Percentiles rank a stretch among this genome's conserved stretches.
Evolutionary conservation across 2,329 filamentous ascomycete species (phyloP).

Genomic region (Aspergillus caelatus): DNA sequence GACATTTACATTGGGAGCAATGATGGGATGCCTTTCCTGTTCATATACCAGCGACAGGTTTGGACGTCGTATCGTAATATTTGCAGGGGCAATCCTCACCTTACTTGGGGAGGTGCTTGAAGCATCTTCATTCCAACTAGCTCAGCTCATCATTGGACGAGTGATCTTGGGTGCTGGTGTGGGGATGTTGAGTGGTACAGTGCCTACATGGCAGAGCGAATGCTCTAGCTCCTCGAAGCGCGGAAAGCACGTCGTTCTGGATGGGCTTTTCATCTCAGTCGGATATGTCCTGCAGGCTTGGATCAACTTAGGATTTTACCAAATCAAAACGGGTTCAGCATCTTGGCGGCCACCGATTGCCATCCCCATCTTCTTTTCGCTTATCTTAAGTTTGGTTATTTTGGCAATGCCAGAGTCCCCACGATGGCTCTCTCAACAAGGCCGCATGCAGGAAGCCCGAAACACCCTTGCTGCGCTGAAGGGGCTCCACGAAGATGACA

Average conservation of each 20-base stretch:
- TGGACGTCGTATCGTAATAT: constrained; percentile 49
- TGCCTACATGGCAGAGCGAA: constrained; percentile 47
- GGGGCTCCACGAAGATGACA: too few relatives aligned
- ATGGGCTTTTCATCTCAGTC: constrained; percentile 45
- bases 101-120: constrained; percentile 51
- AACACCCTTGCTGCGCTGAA: too few relatives aligned
- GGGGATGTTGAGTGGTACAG: constrained; percentile 45
- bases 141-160: constrained; percentile 50
- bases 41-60: constrained; percentile 50
- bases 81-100: constrained; percentile 43
- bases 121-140: constrained; percentile 47
- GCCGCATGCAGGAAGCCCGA: too few relatives aligned
- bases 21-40: constrained; percentile 51
- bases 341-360: constrained; percentile 43
- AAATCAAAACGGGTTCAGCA: constrained; percentile 22
- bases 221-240: constrained; percentile 18
- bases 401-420: too few relatives aligned
- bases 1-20: constrained; percentile 49
- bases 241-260: constrained; percentile 20
- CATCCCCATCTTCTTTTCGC: constrained; percentile 32
- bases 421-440: too few relatives aligned
- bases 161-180: constrained; percentile 49
- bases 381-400: neutral
- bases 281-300: constrained; percentile 49
- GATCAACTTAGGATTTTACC: constrained; percentile 46